Evolutionary conservation across 164 flowering plant species (phyloP).

Genomic region (Euptelea pleiosperma): DNA sequence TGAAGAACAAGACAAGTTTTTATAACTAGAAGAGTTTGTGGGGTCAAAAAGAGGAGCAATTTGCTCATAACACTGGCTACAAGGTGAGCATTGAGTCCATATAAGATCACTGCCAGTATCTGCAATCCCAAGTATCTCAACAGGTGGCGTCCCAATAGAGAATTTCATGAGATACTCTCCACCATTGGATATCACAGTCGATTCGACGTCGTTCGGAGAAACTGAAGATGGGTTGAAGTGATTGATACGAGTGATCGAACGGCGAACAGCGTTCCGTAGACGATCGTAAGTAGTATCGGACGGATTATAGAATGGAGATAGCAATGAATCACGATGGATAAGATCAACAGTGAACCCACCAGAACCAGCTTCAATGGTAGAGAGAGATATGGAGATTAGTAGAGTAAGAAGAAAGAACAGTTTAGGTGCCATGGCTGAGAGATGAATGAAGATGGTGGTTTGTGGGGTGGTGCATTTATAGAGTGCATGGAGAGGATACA

Average conservation of each 20-base stretch:
- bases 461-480: too few species aligned
- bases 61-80: slow-evolving; percentile 26
- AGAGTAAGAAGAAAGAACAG: background rate
- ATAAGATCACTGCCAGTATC: slow-evolving; percentile 43
- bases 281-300: slow-evolving; percentile 15
- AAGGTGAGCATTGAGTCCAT: slow-evolving; percentile 43
- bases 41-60: slow-evolving; percentile 29
- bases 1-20: slow-evolving; percentile 30
- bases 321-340: slow-evolving; percentile 38
- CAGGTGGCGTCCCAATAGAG: slow-evolving; percentile 24
- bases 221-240: slow-evolving; percentile 1
- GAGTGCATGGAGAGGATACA: too few species aligned
- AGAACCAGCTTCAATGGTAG: background rate
- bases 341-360: slow-evolving; percentile 31
- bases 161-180: slow-evolving; percentile 27
- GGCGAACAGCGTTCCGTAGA: slow-evolving; percentile 10
- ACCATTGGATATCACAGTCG: background rate
- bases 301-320: slow-evolving; percentile 35
- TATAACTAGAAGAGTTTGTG: slow-evolving; percentile 32
- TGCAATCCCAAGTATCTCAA: slow-evolving; percentile 5
- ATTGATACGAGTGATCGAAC: slow-evolving; percentile 24
- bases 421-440: background rate
- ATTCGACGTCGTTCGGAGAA: background rate
- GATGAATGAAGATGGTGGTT: too few species aligned
- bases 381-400: background rate